Base-by-base conservation (phyloP, 2,329 filamentous ascomycete genomes). In the Bisporella sp. region DNA sequence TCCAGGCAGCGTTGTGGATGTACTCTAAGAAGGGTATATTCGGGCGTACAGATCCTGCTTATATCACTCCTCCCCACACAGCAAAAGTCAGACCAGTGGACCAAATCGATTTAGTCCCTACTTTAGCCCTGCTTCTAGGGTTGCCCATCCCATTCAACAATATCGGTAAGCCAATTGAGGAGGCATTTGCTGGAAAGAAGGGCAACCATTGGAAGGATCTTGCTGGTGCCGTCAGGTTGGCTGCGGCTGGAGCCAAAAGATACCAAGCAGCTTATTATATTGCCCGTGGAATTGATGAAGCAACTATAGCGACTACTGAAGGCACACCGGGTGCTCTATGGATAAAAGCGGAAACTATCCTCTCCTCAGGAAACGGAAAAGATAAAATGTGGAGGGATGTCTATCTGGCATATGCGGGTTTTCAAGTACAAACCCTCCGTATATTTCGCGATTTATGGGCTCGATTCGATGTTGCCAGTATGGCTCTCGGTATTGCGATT, bases 71-170 rank as follows among this genome's bases (percentile, higher is more conserved):
- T 13, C 83, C 81, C 5, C 68, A 71, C n/a, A 88, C 79, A 28
- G 90, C 91, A 40, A 95, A 93, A 66, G 79, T 84, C 28, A 78
- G 87, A 7, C 83, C 87, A 0, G 78, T 83, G 40, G 81, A 82
- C 53, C 93, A 99, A 69, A 99, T 99, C 57, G 93, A 99, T 66
- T 77, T 99, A 9, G 93, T 99, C 2, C 92, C 93, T 4, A 99
- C 93, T 0, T 70, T 99, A 31, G 84, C 92, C 0, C 74, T 99
- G 35, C 77, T 99, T 1, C 74, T 99, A 1, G 93, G 93, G 6
- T 78, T 96, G 54, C 92, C 93, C 0, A 91, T 99, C 54, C 93
- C 93, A 0, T 99, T 89, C 73, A 99, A 97, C 67, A 99, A 93
- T 64, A 78, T 99, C 5, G 93, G 93, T 46, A 83, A 80, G 5